phyloP scores from a whole-genome alignment of 768 basidiomycete genomes.

The Neoboletus brunneissimus region DNA sequence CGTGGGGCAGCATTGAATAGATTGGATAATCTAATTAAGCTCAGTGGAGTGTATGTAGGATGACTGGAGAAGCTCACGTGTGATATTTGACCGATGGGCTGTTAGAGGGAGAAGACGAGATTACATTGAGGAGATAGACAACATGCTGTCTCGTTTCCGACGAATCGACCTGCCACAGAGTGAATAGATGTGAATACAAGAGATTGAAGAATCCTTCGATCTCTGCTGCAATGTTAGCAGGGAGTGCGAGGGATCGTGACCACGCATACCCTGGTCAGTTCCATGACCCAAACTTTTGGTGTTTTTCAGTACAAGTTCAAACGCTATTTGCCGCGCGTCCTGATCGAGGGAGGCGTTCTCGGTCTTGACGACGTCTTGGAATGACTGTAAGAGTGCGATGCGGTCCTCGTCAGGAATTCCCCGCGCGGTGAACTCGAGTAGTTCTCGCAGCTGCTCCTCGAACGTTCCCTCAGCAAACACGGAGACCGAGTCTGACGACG shows the following conservation, averaged over 20 bases:
- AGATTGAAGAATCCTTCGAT: slow-evolving; percentile 89
- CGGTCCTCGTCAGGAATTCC: slow-evolving; percentile 68
- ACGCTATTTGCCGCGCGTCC: slow-evolving; percentile 48
- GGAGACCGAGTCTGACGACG: slow-evolving; percentile 70
- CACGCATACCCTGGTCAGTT: slow-evolving; percentile 63
- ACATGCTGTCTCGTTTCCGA: slow-evolving; percentile 54
- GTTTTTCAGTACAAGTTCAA: slow-evolving; percentile 59
- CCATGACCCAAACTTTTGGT: slow-evolving; percentile 74
- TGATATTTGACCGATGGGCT: slow-evolving; percentile 67
- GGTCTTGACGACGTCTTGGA: slow-evolving; percentile 57
- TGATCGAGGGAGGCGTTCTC: slow-evolving; percentile 55
- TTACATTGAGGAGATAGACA: slow-evolving; percentile 47
- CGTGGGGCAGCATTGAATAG: slow-evolving; percentile 76
- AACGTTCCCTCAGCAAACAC: slow-evolving; percentile 88
- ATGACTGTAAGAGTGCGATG: slow-evolving; percentile 56
- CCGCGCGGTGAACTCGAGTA: slow-evolving; percentile 71
- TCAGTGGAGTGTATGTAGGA: slow-evolving; percentile 1
- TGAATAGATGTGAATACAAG: slow-evolving; percentile 67
- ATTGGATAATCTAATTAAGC: slow-evolving; percentile 61
- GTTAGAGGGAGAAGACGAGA: slow-evolving; percentile 53
- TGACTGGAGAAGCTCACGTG: slow-evolving; percentile 43
- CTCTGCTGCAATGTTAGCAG: slow-evolving; percentile 42
- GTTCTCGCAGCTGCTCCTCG: slow-evolving; percentile 79
- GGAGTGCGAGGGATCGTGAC: not conserved
- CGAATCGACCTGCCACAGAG: slow-evolving; percentile 53